Conservation (phyloP, 495 filamentous ascomycete species). For the Haplographium delicatum region DNA sequence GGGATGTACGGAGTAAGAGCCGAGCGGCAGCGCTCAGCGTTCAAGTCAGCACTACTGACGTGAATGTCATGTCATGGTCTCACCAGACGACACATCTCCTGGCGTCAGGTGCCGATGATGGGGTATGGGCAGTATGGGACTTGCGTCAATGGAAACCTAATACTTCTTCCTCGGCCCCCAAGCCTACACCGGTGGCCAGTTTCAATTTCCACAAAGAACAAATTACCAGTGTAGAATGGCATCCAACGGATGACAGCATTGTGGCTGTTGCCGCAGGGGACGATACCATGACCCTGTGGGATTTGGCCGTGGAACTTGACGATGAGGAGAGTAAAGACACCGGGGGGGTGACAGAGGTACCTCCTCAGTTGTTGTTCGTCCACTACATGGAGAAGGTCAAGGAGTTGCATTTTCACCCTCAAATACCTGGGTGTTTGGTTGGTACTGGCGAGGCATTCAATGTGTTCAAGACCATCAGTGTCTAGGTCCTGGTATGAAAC, state of each 20-base stretch:
- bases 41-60: constrained; percentile 74
- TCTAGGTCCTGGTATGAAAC: constrained; percentile 40
- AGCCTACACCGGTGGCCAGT: constrained; percentile 71
- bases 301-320: constrained; percentile 92
- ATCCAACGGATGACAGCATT: constrained; percentile 92
- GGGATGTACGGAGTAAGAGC: constrained; percentile 88
- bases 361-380: constrained; percentile 90
- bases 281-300: constrained; percentile 92
- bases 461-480: constrained; percentile 65
- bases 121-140: constrained; percentile 95
- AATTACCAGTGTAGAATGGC: constrained; percentile 95
- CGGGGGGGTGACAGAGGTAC: constrained; percentile 80
- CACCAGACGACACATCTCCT: constrained; percentile 79
- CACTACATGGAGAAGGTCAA: constrained; percentile 93
- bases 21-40: constrained; percentile 81
- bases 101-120: constrained; percentile 90
- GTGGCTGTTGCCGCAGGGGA: constrained; percentile 89
- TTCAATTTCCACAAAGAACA: constrained; percentile 95
- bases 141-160: constrained; percentile 85
- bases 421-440: constrained; percentile 88
- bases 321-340: constrained; percentile 93
- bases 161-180: constrained; percentile 32
- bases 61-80: constrained; percentile 96
- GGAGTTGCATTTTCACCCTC: constrained; percentile 94
- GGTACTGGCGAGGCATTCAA: constrained; percentile 87